phyloP scores from a whole-genome alignment of 306 rosid genomes.

The Medicago arabica region DNA sequence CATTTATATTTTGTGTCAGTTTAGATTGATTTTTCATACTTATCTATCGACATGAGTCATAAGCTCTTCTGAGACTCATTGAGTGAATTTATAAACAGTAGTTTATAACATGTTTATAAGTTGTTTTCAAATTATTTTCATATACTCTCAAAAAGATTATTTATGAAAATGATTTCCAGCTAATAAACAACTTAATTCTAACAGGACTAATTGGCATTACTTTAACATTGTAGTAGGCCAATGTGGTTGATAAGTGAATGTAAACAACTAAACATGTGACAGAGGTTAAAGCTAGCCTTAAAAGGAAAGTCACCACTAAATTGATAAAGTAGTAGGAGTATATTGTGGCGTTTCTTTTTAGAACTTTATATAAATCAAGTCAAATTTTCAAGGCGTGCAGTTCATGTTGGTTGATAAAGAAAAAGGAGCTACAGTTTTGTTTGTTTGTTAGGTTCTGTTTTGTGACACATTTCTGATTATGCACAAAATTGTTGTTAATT shows the following conservation, averaged over 20 bases:
- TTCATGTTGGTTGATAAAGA: conserved; percentile 2
- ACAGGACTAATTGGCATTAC: not conserved
- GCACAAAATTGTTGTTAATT: not conserved
- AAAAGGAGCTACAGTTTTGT: conserved; percentile 17
- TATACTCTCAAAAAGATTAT: too few species aligned
- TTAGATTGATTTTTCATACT: too few species aligned
- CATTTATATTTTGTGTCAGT: too few species aligned
- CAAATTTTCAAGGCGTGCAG: not conserved
- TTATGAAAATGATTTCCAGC: too few species aligned
- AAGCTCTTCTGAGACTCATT: too few species aligned
- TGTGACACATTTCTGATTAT: not conserved
- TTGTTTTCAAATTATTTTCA: too few species aligned
- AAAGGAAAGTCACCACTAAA: not conserved
- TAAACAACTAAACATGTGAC: not conserved
- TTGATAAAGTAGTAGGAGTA: conserved; percentile 6
- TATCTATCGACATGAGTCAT: too few species aligned
- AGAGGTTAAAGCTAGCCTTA: conserved; percentile 12
- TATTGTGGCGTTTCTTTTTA: conserved; percentile 38
- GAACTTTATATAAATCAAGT: conserved; percentile 36
- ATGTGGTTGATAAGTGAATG: not conserved
- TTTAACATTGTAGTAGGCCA: not conserved
- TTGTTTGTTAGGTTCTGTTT: conserved; percentile 6
- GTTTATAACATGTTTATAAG: too few species aligned
- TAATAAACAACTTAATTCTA: too few species aligned
- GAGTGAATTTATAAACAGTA: too few species aligned